A percentile compares a stretch with the other conserved stretches of the same genome.
phyloP scores from a whole-genome alignment of 495 filamentous ascomycete species.

The Trichoderma erinaceum region DNA sequence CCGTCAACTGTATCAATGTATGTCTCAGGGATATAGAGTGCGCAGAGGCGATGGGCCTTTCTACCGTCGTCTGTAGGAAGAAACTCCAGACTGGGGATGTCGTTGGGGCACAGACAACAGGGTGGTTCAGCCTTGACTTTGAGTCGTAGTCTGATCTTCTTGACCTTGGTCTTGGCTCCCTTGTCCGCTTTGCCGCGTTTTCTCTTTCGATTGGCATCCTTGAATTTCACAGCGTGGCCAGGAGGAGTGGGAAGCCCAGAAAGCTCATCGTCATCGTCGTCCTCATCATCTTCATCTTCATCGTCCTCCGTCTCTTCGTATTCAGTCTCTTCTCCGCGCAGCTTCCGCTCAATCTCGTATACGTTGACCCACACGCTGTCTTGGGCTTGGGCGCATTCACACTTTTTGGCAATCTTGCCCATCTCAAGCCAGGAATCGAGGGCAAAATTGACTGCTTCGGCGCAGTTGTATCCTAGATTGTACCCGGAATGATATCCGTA shows the following conservation, averaged over 20 bases:
- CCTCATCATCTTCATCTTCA: slow-evolving; percentile 63
- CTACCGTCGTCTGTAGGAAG: slow-evolving; percentile 83
- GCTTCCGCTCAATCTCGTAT: slow-evolving; percentile 85
- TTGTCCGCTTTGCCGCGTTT: slow-evolving; percentile 34
- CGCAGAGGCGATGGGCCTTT: slow-evolving; percentile 84
- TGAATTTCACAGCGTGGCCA: slow-evolving; percentile 37
- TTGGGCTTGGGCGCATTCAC: slow-evolving; percentile 74
- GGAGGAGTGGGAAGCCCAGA: slow-evolving; percentile 70
- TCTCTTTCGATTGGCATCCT: slow-evolving; percentile 55
- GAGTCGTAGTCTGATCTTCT: slow-evolving; percentile 65
- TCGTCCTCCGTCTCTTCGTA: slow-evolving; percentile 79
- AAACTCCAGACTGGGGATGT: slow-evolving; percentile 77
- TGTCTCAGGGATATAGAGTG: slow-evolving; percentile 86
- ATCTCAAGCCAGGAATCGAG: slow-evolving; percentile 89
- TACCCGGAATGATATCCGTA: slow-evolving; percentile 99
- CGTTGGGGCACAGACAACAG: slow-evolving; percentile 92
- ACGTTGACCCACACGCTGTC: slow-evolving; percentile 99
- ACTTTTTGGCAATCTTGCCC: slow-evolving; percentile 95
- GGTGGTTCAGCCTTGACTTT: slow-evolving; percentile 69
- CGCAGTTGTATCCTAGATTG: slow-evolving; percentile 97
- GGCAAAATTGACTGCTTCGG: slow-evolving; percentile 98
- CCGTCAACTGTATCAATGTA: slow-evolving; percentile 67
- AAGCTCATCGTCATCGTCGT: slow-evolving; percentile 56
- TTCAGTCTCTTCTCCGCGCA: slow-evolving; percentile 87
- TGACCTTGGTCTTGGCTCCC: slow-evolving; percentile 50